Evolutionary conservation across 106 monocot genomes (phyloP).

Genomic region (Platanthera guangdongensis): DNA sequence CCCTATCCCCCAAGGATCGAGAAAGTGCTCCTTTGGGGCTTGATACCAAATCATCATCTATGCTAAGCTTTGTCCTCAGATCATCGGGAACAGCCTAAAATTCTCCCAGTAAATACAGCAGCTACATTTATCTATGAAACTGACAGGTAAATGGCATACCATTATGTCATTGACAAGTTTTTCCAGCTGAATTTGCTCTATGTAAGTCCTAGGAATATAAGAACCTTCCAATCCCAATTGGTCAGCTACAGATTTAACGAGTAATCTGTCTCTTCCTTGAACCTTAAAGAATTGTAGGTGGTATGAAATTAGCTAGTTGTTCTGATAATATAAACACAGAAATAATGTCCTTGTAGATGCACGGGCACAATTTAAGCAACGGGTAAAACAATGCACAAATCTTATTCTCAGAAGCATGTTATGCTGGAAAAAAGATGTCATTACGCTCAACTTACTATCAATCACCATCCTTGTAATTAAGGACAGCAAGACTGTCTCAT

Average conservation of each 20-base stretch:
- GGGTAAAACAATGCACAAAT: not conserved
- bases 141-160: constrained; percentile 13
- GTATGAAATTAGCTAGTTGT: not conserved
- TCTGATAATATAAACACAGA: not conserved
- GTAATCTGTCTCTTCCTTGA: constrained; percentile 81
- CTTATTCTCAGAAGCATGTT: not conserved
- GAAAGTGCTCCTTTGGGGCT: constrained; percentile 73
- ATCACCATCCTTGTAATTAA: not conserved
- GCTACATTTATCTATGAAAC: not conserved
- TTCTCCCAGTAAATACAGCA: not conserved
- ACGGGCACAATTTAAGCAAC: too few relatives aligned
- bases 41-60: constrained; percentile 56
- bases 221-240: constrained; percentile 81
- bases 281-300: constrained; percentile 39
- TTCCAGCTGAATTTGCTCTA: constrained; percentile 95
- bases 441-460: not conserved
- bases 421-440: not conserved
- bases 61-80: constrained; percentile 77
- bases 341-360: not conserved
- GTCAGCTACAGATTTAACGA: constrained; percentile 62
- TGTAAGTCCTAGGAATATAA: constrained; percentile 86
- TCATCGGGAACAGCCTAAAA: constrained; percentile 89
- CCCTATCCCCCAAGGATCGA: constrained; percentile 62
- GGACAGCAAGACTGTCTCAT: not conserved
- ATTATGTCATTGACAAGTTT: constrained; percentile 92